Conservation (phyloP, 352 stramenopile species). For the Detonula confervacea region DNA sequence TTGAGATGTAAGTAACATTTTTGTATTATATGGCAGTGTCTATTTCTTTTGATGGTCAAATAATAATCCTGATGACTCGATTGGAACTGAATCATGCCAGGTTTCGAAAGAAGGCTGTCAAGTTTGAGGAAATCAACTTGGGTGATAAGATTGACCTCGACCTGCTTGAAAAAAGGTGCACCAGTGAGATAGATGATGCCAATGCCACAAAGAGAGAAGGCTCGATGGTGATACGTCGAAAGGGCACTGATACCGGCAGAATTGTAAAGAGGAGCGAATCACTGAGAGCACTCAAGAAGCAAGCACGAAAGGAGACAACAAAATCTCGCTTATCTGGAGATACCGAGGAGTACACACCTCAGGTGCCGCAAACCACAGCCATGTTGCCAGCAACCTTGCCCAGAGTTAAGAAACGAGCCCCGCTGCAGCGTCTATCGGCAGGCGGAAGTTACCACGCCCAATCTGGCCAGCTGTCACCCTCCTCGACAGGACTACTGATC, state of each 20-base stretch:
- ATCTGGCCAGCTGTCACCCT: constrained; percentile 17
- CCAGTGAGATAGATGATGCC: constrained; percentile 46
- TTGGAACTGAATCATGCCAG: constrained; percentile 4
- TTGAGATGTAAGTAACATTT: constrained; percentile 49
- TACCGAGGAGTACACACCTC: constrained; percentile 42
- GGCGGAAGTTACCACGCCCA: neutral
- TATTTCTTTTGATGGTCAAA: too few species aligned
- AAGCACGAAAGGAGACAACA: constrained; percentile 27
- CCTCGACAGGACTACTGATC: constrained; percentile 35
- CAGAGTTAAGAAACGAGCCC: constrained; percentile 57
- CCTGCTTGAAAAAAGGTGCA: constrained; percentile 47
- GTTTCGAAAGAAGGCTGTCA: constrained; percentile 54
- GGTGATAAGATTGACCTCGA: constrained; percentile 56
- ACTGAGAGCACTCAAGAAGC: constrained; percentile 28
- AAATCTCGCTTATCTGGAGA: constrained; percentile 11
- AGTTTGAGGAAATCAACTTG: constrained; percentile 52
- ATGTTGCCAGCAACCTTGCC: neutral
- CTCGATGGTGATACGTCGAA: constrained; percentile 26
- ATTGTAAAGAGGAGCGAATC: constrained; percentile 24
- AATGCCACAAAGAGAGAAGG: constrained; percentile 27
- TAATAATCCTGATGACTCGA: too few species aligned
- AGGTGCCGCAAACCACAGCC: constrained; percentile 8
- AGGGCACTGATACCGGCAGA: neutral
- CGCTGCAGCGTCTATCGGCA: constrained; percentile 24
- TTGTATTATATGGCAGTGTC: neutral